phyloP scores from a whole-genome alignment of 495 filamentous ascomycete genomes.

The Cetradonia linearis region DNA sequence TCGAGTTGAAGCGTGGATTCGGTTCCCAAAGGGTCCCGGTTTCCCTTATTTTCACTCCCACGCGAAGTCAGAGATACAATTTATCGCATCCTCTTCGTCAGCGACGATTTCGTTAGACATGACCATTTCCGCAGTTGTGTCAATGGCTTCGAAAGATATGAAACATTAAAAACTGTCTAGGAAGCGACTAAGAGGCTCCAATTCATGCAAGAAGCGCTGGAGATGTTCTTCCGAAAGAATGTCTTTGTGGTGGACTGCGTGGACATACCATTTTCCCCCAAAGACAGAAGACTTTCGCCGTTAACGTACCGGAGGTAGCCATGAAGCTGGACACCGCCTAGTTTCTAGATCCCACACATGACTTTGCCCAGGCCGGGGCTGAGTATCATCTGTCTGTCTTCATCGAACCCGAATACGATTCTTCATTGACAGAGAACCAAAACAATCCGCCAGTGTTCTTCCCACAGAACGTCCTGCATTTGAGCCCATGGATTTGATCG shows the following conservation, averaged over 20 bases:
- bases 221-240: neutral
- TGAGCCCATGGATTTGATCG: neutral
- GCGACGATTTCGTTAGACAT: neutral
- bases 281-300: neutral
- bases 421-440: no score
- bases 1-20: neutral
- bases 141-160: neutral
- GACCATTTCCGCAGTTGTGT: neutral
- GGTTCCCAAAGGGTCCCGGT: neutral
- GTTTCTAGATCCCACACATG: neutral
- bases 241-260: neutral
- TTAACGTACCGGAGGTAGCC: neutral
- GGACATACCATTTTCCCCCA: neutral
- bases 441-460: no score
- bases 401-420: no score
- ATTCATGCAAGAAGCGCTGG: neutral
- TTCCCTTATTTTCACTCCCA: neutral
- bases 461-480: neutral
- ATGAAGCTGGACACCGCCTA: neutral
- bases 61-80: neutral
- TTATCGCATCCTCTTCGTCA: neutral
- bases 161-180: neutral
- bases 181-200: neutral
- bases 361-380: no score
- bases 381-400: no score